These are phyloP conservation scores for Scheffersomyces quercinus DNA, from an alignment of 1,139 yeast species.

Conservation along the genomic window DNA sequence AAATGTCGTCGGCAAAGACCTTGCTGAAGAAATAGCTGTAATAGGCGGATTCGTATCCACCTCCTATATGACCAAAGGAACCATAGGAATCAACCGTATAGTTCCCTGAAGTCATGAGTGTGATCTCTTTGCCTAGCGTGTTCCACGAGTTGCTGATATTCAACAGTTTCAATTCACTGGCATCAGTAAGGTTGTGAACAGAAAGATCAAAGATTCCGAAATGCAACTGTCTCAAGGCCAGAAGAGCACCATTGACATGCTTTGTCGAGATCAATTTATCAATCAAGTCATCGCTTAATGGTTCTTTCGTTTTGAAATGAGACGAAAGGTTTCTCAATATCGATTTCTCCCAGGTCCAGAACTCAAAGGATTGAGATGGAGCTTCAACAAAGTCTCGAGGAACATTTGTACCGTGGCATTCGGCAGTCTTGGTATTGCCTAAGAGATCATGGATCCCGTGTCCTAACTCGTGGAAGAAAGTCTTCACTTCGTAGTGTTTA, in stretches of 20 bases:
- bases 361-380: conserved; percentile 86
- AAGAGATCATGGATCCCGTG: conserved; percentile 83
- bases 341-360: conserved; percentile 79
- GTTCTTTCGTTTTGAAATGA: conserved; percentile 64
- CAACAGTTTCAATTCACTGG: conserved; percentile 37
- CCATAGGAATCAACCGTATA: conserved; percentile 63
- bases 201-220: conserved; percentile 77
- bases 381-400: conserved; percentile 88
- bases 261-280: conserved; percentile 64
- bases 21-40: conserved; percentile 86
- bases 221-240: conserved; percentile 71
- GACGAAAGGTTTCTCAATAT: conserved; percentile 62
- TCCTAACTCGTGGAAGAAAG: conserved; percentile 88
- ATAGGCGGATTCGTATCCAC: conserved; percentile 85
- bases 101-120: conserved; percentile 58
- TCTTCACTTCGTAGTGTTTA: conserved; percentile 76
- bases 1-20: conserved; percentile 84
- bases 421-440: conserved; percentile 61
- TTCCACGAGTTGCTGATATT: conserved; percentile 65
- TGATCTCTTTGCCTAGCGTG: conserved; percentile 55
- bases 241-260: conserved; percentile 73
- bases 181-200: conserved; percentile 55
- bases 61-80: conserved; percentile 80
- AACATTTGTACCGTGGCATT: conserved; percentile 75
- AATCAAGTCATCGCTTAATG: conserved; percentile 58